Base-by-base conservation (phyloP, 2,329 filamentous ascomycete species). In the Fusarium denticulatum region DNA sequence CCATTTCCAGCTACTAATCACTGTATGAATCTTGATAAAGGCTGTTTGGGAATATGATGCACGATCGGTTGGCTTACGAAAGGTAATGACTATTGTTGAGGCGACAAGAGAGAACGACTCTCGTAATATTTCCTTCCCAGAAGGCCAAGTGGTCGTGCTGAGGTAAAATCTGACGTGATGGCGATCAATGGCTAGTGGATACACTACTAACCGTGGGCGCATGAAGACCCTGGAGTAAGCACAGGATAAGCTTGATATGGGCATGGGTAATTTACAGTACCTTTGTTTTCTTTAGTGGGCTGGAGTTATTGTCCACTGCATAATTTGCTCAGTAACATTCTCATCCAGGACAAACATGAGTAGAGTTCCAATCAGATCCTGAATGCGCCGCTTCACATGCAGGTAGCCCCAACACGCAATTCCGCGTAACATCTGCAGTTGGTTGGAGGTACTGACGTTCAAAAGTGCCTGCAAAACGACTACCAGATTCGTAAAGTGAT, bases 381-480 rank as follows among this genome's bases (percentile, higher is more conserved):
- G 24, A 20, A 9, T 9, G 42, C 42, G 24, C 16, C 42, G 24
- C 42, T 26, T 45, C 16, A 13, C 24, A 26, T 45, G 24, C 16
- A 45, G 16, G 7, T 5, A 26, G 11, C 10, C 42, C n/a, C 11
- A n/a, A 24, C 22, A 6, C 9, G 6, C 39, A 6, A 16, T n/a
- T 42, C 40, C n/a, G 13, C 42, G 16, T 26, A 45, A 45, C 7
- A 26, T 45, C 11, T 45, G 16, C 24, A 18, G 42, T 45, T 26
- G 42, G 24, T 4, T 6, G 5, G 0, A 20, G 7, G 1, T 45
- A 13, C 7, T 20, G 24, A 8, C 0, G 7, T 45, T 45, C 42
- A 45, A 45, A 45, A 45, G 42, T 45, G 24, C 42, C 42, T 26
- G 7, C 6, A 9, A 6, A 4, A 45, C 1, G 24, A 13, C 7